Evolutionary conservation across 495 filamentous ascomycete species (phyloP), one percentile per base, ranked within the genome.

Genomic region (Xeromyces bisporus): DNA sequence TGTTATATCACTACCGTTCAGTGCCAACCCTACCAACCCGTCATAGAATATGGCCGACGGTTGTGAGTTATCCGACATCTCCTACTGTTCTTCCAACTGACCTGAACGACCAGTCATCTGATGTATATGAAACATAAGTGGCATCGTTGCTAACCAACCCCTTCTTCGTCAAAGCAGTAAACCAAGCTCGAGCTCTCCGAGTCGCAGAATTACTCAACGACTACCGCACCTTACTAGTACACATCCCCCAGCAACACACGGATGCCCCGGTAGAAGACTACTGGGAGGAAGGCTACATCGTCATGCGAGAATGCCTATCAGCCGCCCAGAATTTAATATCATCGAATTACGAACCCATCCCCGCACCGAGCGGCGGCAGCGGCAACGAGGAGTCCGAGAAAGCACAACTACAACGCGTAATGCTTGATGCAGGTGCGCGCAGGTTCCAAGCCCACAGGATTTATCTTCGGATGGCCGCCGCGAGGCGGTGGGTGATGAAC

Each of bases 401-500:
- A 54, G 67, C 69, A 18, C 75, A 86, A 55, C 48, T 92, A 39
- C 71, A 71, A 56, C 69, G 80, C 80, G 70, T 91, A 32, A 70
- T 82, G 27, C 62, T 80, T 27, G 85, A 93, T 39, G 75, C 80
- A 24, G 75, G 69, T 42, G 66, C 78, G 11, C 73, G 85, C 31
- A 71, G 85, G 30, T 84, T 91, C 62, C 76, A 81, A 51, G 81
- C 69, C 21, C 83, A 89, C 49, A 80, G 77, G 51, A 82, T 85
- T 37, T 86, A 86, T 42, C 67, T 87, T 11, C 74, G 77, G 16
- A 77, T 80, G 24, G 70, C 69, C 3, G 81, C 83, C 9, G 80
- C 75, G 12, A 70, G 73, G 42, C 67, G 80, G 48, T 93, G 85
- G 85, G 57, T 80, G 40, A 75, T 81, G 39, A 69, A 75, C 42